phyloP scores from a whole-genome alignment of 2,329 filamentous ascomycete species.

The Furcasterigmium furcatum region DNA sequence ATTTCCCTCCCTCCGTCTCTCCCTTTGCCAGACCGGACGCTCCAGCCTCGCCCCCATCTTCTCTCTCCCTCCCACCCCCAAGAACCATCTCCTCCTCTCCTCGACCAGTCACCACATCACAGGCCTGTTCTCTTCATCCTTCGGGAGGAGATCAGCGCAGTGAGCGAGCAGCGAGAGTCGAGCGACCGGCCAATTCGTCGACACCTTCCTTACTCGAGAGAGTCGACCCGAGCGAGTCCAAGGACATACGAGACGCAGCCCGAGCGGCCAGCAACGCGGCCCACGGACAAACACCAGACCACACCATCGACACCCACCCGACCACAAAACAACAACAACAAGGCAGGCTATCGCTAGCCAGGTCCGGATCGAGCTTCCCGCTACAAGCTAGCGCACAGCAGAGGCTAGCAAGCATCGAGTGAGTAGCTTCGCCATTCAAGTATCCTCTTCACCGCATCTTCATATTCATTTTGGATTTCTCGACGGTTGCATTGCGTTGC shows the following conservation, averaged over 20 bases:
- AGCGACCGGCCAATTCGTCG: neutral
- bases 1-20: constrained; percentile 1
- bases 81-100: neutral
- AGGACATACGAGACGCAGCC: no score
- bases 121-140: neutral
- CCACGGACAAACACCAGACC: no score
- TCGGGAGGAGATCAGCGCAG: neutral
- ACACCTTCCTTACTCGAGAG: no score
- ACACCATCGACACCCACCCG: neutral
- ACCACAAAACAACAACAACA: neutral
- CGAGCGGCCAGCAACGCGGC: no score
- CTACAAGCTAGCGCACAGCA: neutral
- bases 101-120: neutral
- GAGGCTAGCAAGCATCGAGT: no score
- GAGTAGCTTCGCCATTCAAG: no score
- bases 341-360: neutral
- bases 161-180: neutral
- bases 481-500: no score
- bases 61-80: neutral
- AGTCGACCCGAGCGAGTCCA: no score
- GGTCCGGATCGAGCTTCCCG: neutral
- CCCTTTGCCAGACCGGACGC: neutral
- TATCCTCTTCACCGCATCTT: no score
- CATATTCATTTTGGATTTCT: no score
- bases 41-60: constrained; percentile 1